Conservation (phyloP, 306 rosid genomes). For the Cicer judaicum region DNA sequence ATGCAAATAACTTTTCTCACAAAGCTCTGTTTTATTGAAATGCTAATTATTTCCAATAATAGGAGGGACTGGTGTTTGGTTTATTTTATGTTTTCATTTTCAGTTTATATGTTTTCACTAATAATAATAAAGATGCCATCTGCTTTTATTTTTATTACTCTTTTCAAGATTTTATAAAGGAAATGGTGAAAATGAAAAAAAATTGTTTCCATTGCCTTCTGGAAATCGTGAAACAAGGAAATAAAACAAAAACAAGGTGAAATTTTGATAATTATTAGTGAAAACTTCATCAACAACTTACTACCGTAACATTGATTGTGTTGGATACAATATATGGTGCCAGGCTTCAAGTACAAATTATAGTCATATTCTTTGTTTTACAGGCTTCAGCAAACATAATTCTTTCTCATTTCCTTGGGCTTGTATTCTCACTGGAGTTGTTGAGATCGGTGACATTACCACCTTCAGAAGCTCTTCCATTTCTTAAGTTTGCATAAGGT, state of each 20-base stretch:
- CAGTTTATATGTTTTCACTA: neutral
- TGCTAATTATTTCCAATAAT: constrained; percentile 14
- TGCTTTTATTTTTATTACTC: neutral
- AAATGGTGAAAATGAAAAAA: neutral
- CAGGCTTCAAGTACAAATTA: constrained; percentile 22
- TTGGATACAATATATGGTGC: constrained; percentile 29
- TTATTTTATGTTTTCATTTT: neutral
- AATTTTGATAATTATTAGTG: neutral
- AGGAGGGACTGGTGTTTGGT: constrained; percentile 10
- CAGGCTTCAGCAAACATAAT: constrained; percentile 97
- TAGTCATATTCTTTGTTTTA: constrained; percentile 12
- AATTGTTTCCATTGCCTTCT: constrained; percentile 2
- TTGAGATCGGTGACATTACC: constrained; percentile 86
- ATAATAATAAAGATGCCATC: neutral
- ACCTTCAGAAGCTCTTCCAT: constrained; percentile 60
- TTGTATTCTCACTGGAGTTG: constrained; percentile 83
- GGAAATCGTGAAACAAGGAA: neutral
- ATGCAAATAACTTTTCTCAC: neutral
- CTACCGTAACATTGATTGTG: constrained; percentile 2
- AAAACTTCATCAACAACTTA: neutral
- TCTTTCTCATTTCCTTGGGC: constrained; percentile 96
- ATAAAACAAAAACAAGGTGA: neutral
- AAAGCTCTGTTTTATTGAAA: constrained; percentile 13
- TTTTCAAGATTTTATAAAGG: neutral
- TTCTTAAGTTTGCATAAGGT: constrained; percentile 67